phyloP scores from a whole-genome alignment of 192 early-diverging fungal species.

The Coemansia erecta region DNA sequence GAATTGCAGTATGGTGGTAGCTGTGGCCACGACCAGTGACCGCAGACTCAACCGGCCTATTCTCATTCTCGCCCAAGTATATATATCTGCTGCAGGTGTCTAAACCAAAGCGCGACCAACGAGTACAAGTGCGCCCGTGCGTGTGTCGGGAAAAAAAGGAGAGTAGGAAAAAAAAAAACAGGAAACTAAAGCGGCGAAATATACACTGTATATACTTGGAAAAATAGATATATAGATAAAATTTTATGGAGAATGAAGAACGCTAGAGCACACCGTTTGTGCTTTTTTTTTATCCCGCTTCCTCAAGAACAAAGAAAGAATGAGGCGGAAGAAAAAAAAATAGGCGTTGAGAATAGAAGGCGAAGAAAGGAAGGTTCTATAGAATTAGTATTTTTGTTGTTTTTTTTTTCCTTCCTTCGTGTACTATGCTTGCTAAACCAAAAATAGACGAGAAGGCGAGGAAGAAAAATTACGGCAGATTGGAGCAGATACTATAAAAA shows the following conservation, averaged over 20 bases:
- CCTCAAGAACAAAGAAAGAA: not conserved
- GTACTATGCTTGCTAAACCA: not conserved
- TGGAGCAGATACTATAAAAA: not conserved
- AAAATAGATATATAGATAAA: too few species aligned
- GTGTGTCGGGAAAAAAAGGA: not conserved
- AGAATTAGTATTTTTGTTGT: not conserved
- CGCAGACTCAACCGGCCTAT: not conserved
- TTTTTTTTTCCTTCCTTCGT: not conserved
- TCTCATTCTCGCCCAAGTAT: not conserved
- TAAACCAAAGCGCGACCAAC: not conserved
- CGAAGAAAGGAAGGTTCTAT: constrained; percentile 1
- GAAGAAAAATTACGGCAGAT: constrained; percentile 1
- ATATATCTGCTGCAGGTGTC: not conserved
- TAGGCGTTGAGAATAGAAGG: not conserved
- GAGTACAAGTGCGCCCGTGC: not conserved
- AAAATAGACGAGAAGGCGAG: not conserved
- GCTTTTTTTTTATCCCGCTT: too few species aligned
- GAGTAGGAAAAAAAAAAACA: not conserved
- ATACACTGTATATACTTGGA: not conserved
- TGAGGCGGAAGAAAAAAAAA: not conserved
- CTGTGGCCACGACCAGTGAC: not conserved
- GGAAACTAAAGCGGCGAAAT: not conserved
- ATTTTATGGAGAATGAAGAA: too few species aligned
- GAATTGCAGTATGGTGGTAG: not conserved
- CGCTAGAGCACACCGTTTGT: too few species aligned